Conservation (phyloP, 2,329 filamentous ascomycete species). For the Fusarium agapanthi region DNA sequence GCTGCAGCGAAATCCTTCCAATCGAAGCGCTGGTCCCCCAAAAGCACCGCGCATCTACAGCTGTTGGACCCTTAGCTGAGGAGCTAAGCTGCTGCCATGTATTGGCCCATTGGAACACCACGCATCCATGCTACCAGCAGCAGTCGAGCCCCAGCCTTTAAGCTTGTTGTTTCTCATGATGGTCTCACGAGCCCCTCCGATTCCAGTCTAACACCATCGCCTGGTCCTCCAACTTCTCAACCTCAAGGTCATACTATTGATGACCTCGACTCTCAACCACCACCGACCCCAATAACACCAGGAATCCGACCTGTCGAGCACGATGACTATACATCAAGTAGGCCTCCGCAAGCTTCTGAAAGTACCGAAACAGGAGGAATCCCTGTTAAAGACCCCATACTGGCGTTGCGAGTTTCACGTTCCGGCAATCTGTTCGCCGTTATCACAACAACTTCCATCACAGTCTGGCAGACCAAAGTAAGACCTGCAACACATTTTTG, state of each 20-base stretch:
- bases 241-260: slow-evolving; percentile 45
- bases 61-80: slow-evolving; percentile 35
- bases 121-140: slow-evolving; percentile 83
- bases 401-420: slow-evolving; percentile 79
- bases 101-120: slow-evolving; percentile 89
- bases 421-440: slow-evolving; percentile 86
- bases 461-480: slow-evolving; percentile 97
- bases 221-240: slow-evolving; percentile 30
- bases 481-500: slow-evolving; percentile 30
- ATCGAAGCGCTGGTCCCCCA: slow-evolving; percentile 20
- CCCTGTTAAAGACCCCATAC: slow-evolving; percentile 69
- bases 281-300: slow-evolving; percentile 63
- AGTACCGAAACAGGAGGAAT: slow-evolving; percentile 45
- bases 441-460: slow-evolving; percentile 84
- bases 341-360: slow-evolving; percentile 38
- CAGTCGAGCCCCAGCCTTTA: slow-evolving; percentile 62
- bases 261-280: slow-evolving; percentile 46
- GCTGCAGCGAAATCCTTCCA: slow-evolving; percentile 22
- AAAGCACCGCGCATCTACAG: slow-evolving; percentile 31
- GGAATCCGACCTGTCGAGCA: slow-evolving; percentile 68
- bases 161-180: slow-evolving; percentile 66
- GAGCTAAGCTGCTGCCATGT: slow-evolving; percentile 68
- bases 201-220: slow-evolving; percentile 34
- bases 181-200: slow-evolving; percentile 57
- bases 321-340: slow-evolving; percentile 49